These are phyloP conservation scores for Suhomyces pyralidae DNA, from an alignment of 805 yeast species.

Conservation along the genomic window DNA sequence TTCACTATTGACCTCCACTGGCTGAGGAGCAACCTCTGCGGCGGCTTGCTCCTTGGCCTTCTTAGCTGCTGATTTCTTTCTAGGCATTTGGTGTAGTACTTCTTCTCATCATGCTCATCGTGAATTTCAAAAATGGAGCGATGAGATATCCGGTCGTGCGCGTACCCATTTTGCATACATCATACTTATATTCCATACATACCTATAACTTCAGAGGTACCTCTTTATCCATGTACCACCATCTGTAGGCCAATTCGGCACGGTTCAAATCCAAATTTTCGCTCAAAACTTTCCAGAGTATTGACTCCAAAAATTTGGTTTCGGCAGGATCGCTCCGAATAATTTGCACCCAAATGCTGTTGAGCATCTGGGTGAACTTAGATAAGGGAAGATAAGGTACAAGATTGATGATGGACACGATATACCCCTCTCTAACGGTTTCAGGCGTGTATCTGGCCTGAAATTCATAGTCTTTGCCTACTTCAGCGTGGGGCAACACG, in stretches of 20 bases:
- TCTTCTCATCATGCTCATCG: background rate
- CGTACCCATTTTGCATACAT: background rate
- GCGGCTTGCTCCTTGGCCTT: constrained; percentile 51
- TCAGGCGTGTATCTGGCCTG: constrained; percentile 28
- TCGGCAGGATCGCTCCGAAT: constrained; percentile 36
- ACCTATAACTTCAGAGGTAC: constrained; percentile 4
- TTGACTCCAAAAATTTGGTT: constrained; percentile 31
- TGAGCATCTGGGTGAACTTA: constrained; percentile 46
- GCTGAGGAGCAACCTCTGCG: background rate
- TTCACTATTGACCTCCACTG: constrained; percentile 17
- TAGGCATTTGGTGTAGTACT: constrained; percentile 51
- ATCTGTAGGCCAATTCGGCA: constrained; percentile 50
- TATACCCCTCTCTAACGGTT: constrained; percentile 48
- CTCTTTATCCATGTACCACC: constrained; percentile 55
- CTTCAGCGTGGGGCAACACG: constrained; percentile 9
- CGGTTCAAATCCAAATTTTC: constrained; percentile 58
- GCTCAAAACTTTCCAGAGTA: constrained; percentile 53
- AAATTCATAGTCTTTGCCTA: constrained; percentile 17
- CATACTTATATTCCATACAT: background rate
- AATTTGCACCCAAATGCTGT: constrained; percentile 37
- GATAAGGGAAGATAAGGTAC: constrained; percentile 51
- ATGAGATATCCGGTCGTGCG: constrained; percentile 10
- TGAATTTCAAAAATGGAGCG: constrained; percentile 13
- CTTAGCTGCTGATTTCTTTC: constrained; percentile 84
- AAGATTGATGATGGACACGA: constrained; percentile 46